Evolutionary conservation across 2,329 filamentous ascomycete species (phyloP).

Genomic region (Aspergillus melleus): DNA sequence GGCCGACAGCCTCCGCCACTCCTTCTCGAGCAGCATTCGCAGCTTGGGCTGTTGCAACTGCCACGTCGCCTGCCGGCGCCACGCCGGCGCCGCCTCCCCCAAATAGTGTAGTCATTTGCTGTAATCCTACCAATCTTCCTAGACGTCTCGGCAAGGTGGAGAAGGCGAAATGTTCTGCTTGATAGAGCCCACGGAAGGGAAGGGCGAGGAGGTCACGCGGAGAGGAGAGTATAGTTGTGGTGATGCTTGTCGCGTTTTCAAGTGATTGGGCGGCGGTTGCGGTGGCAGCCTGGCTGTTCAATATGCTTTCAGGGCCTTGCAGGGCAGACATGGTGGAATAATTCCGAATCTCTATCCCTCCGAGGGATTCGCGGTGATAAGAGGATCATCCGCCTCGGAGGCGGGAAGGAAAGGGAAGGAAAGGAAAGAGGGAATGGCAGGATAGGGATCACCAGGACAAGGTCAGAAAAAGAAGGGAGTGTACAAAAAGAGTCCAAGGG

Average conservation of each 20-base stretch:
- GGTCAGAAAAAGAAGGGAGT: background rate
- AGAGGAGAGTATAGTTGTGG: constrained; percentile 26
- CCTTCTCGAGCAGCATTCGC: constrained; percentile 34
- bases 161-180: constrained; percentile 37
- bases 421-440: background rate
- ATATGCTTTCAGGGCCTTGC: background rate
- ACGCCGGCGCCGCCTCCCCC: constrained; percentile 24
- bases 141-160: constrained; percentile 35
- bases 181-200: constrained; percentile 39
- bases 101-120: constrained; percentile 25
- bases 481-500: no score
- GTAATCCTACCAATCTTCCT: constrained; percentile 30
- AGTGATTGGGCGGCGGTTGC: constrained; percentile 21
- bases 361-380: background rate
- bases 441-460: background rate
- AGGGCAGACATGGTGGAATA: background rate
- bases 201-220: constrained; percentile 35
- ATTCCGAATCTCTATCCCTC: background rate
- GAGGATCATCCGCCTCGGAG: constrained; percentile 1
- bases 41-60: constrained; percentile 40
- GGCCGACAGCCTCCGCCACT: constrained; percentile 33
- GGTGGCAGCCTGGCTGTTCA: background rate
- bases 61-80: constrained; percentile 37
- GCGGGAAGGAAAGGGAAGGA: background rate
- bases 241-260: constrained; percentile 20